Evolutionary conservation across 768 basidiomycete genomes (phyloP).

Genomic region (Clathrus columnatus): DNA sequence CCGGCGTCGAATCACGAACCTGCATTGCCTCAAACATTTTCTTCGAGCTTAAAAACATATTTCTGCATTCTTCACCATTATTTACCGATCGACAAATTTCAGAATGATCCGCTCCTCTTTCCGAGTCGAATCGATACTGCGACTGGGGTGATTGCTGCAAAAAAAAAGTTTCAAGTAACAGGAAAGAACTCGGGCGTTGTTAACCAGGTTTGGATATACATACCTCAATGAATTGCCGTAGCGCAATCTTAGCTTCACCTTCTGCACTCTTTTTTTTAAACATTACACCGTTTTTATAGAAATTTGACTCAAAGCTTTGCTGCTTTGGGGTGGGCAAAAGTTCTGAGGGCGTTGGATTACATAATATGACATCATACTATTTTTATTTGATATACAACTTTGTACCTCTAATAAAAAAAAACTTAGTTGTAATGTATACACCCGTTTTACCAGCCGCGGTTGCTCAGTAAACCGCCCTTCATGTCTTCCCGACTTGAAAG

Average conservation of each 20-base stretch:
- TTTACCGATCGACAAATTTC: constrained; percentile 44
- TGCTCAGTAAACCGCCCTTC: constrained; percentile 62
- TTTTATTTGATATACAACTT: neutral
- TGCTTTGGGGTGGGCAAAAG: neutral
- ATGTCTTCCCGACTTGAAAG: constrained; percentile 48
- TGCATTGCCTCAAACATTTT: constrained; percentile 66
- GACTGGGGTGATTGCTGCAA: constrained; percentile 15
- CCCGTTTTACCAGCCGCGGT: constrained; percentile 52
- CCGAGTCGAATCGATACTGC: constrained; percentile 54
- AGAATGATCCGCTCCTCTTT: constrained; percentile 46
- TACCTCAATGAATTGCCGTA: constrained; percentile 31
- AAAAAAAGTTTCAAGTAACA: constrained; percentile 21
- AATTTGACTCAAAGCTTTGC: neutral
- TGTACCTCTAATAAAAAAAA: neutral
- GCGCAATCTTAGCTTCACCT: constrained; percentile 22
- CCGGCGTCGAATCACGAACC: constrained; percentile 25
- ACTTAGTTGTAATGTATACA: neutral
- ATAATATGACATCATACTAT: neutral
- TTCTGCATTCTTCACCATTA: constrained; percentile 39
- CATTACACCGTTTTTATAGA: neutral
- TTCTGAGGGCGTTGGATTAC: neutral
- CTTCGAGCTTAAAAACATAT: constrained; percentile 59
- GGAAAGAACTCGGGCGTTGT: neutral
- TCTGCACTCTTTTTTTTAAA: constrained; percentile 8
- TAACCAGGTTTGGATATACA: constrained; percentile 5